Evolutionary conservation across 495 filamentous ascomycete species (phyloP).

Genomic region (Hypoxylon rickii): DNA sequence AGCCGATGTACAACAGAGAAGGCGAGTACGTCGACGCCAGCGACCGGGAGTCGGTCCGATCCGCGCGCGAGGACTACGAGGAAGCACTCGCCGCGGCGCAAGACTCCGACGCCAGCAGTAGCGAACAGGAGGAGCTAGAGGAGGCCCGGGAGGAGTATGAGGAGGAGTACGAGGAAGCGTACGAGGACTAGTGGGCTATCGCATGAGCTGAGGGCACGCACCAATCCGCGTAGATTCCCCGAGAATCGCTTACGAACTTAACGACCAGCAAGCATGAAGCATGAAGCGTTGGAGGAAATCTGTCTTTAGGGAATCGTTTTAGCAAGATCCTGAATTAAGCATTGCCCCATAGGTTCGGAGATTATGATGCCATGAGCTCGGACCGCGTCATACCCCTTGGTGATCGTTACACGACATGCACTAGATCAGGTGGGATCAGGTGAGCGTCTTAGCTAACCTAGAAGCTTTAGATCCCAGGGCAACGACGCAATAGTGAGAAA

Average conservation of each 20-base stretch:
- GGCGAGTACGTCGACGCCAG: constrained; percentile 46
- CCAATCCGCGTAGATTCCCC: too few species aligned
- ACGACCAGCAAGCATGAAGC: background rate
- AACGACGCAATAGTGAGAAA: too few species aligned
- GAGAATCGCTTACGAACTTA: background rate
- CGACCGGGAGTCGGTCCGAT: constrained; percentile 46
- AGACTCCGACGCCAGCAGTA: constrained; percentile 46
- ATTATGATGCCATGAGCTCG: too few species aligned
- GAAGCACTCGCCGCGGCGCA: constrained; percentile 43
- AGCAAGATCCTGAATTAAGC: too few species aligned
- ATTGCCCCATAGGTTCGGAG: too few species aligned
- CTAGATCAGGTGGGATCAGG: too few species aligned
- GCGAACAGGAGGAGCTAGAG: constrained; percentile 47
- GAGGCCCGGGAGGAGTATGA: constrained; percentile 52
- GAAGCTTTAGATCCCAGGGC: too few species aligned
- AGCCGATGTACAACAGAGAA: constrained; percentile 40
- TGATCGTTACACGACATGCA: too few species aligned
- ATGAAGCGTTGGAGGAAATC: background rate
- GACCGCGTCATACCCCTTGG: too few species aligned
- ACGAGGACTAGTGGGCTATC: constrained; percentile 43
- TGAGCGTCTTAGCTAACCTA: too few species aligned
- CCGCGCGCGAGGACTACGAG: constrained; percentile 45
- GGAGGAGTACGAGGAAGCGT: constrained; percentile 55
- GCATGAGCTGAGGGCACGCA: background rate
- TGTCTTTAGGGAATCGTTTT: too few species aligned